Evolutionary conservation across 306 rosid species (phyloP), one percentile per base, ranked within the genome.

Genomic region (Phaseolus lunatus): DNA sequence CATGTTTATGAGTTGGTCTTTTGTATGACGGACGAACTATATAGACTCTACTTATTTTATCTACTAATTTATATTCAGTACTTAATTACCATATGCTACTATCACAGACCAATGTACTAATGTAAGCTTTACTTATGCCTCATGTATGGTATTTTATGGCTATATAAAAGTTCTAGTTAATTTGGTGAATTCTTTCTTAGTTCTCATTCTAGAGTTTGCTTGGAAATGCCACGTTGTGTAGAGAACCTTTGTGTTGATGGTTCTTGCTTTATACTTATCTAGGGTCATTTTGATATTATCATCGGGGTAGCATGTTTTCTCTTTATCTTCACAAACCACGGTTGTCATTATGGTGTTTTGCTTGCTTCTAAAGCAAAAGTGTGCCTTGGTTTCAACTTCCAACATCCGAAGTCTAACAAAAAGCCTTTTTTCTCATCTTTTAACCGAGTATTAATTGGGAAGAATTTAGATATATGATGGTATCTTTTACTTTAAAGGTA

Each of bases 1-100:
- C 85, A 91, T 93, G 97, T 96, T 96, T 82, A 41, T 90, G 69
- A 96, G 90, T 82, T 96, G 99, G 99, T 92, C 99, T 81, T 96
- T 96, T 79, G 88, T 89, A 78, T 91, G 87, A 92, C 47, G 78
- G 37, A 0, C 11, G 71, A 62, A 75, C 67, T 24, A 75, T 52
- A 16, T 10, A 37, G 19, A 66, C 1, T 0, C 49, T 19, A 67
- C 39, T 45, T 70, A 61, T 48, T 5, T 48, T 67, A 57, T 81
- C 56, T 70, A 43, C 81, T 72, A 73, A 71, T 71, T 79, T 76
- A 86, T 83, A 71, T 73, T 47, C 61, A 75, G 85, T 67, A 78
- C 78, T 66, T 65, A 77, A 80, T 37, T 66, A 65, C 61, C 75
- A 65, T 83, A 80, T 70, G 29, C 5, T 11, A 72, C 81, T 74